Percentiles rank a stretch among this genome's conserved stretches.
Conservation (phyloP, 129 eudicot species). For the Mikania micrantha region DNA sequence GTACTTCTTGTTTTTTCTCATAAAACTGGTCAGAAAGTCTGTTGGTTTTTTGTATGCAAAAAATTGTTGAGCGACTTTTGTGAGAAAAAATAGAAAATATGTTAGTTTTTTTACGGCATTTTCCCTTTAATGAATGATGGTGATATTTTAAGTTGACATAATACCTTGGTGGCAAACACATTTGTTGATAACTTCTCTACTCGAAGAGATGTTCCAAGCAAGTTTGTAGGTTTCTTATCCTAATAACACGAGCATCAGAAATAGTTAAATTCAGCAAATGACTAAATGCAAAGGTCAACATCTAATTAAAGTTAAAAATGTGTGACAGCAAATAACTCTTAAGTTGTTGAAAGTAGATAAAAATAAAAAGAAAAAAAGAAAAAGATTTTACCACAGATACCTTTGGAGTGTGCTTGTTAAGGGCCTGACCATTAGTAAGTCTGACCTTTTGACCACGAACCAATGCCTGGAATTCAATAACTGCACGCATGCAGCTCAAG, state of each 20-base stretch:
- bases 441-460: conserved; percentile 74
- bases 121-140: background rate
- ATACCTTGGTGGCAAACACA: conserved; percentile 65
- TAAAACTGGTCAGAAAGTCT: too few species aligned
- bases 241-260: conserved; percentile 12
- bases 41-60: too few species aligned
- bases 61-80: too few species aligned
- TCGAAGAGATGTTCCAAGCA: conserved; percentile 28
- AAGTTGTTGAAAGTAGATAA: background rate
- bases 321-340: background rate
- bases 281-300: background rate
- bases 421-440: conserved; percentile 39
- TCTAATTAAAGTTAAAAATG: background rate
- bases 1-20: too few species aligned
- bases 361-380: background rate
- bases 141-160: background rate
- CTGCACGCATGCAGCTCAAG: conserved; percentile 68
- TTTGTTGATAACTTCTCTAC: conserved; percentile 47
- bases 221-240: conserved; percentile 31
- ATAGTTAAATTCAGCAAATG: background rate
- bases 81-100: too few species aligned
- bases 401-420: conserved; percentile 11
- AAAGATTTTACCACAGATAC: conserved; percentile 37
- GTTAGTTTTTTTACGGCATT: too few species aligned
- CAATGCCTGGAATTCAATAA: conserved; percentile 73